Evolutionary conservation across 1,284 basidiomycete genomes (phyloP).

Genomic region (Phellopilus nigrolimitatus): DNA sequence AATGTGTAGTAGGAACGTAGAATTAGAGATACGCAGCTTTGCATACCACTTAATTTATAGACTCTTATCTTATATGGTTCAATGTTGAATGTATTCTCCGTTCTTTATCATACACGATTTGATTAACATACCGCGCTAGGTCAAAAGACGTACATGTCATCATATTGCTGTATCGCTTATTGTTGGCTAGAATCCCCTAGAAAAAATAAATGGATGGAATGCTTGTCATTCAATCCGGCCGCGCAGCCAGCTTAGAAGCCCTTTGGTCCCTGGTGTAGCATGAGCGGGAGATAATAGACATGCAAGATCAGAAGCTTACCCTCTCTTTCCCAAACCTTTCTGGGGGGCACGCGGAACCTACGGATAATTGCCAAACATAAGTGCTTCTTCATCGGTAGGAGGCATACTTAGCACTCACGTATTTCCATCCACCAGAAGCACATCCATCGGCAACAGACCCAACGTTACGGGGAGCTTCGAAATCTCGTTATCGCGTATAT

Average conservation of each 20-base stretch:
- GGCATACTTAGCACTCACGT: slow-evolving; percentile 44
- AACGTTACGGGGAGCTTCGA: slow-evolving; percentile 59
- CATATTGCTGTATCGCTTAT: too few species aligned
- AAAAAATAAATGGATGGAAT: background rate
- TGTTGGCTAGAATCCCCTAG: too few species aligned
- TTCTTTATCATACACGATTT: too few species aligned
- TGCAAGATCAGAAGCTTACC: slow-evolving; percentile 30
- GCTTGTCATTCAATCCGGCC: slow-evolving; percentile 53
- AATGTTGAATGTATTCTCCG: too few species aligned
- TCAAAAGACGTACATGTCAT: too few species aligned
- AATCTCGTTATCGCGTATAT: slow-evolving; percentile 74
- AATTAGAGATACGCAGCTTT: too few species aligned
- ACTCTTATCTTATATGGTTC: too few species aligned
- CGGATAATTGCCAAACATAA: slow-evolving; percentile 13
- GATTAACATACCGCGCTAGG: too few species aligned
- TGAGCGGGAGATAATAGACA: background rate
- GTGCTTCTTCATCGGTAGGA: background rate
- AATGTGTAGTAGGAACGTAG: too few species aligned
- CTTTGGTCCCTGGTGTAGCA: slow-evolving; percentile 54
- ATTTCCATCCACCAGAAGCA: slow-evolving; percentile 81
- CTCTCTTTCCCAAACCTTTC: slow-evolving; percentile 77
- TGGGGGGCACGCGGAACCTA: slow-evolving; percentile 75
- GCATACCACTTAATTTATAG: too few species aligned
- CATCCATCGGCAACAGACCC: slow-evolving; percentile 69
- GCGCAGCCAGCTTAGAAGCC: slow-evolving; percentile 66